These are phyloP conservation scores for Termitomyces sp. DNA, from an alignment of 768 basidiomycete species.

Conservation along the genomic window DNA sequence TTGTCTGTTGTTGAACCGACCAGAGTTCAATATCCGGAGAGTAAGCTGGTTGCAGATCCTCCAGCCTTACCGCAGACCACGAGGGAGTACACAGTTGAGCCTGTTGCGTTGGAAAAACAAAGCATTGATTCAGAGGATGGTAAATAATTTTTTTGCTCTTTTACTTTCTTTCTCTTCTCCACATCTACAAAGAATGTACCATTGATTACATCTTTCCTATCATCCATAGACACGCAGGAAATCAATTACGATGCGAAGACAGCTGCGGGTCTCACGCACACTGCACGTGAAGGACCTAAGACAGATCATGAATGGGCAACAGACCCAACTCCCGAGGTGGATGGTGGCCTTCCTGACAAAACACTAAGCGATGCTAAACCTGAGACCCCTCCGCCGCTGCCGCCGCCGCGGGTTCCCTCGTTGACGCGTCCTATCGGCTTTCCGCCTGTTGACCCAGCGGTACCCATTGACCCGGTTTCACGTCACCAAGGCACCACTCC, in stretches of 20 bases:
- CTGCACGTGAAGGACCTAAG: constrained; percentile 10
- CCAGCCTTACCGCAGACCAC: not conserved
- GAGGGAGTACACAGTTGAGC: constrained; percentile 7
- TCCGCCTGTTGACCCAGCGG: constrained; percentile 6
- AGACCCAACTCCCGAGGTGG: not conserved
- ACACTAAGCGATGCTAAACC: constrained; percentile 4
- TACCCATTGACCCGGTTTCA: constrained; percentile 5
- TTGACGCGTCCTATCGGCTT: constrained; percentile 10
- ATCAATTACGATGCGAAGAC: constrained; percentile 4
- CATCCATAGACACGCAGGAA: constrained; percentile 13
- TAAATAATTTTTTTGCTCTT: constrained; percentile 19
- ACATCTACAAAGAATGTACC: constrained; percentile 16
- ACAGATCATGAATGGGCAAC: constrained; percentile 3
- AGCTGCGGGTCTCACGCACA: constrained; percentile 8
- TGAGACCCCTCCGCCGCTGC: constrained; percentile 12
- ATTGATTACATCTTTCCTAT: constrained; percentile 24
- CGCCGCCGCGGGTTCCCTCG: constrained; percentile 13
- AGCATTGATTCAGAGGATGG: constrained; percentile 17
- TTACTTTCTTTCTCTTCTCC: constrained; percentile 16
- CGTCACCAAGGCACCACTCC: not conserved
- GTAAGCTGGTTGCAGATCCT: not conserved
- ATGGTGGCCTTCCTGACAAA: constrained; percentile 2
- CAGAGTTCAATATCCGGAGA: not conserved
- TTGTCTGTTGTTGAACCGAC: not conserved
- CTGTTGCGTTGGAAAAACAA: not conserved